Evolutionary conservation across 139 green algal species (phyloP), one percentile per base, ranked within the genome.

Genomic region (Chlamydomonas applanata): DNA sequence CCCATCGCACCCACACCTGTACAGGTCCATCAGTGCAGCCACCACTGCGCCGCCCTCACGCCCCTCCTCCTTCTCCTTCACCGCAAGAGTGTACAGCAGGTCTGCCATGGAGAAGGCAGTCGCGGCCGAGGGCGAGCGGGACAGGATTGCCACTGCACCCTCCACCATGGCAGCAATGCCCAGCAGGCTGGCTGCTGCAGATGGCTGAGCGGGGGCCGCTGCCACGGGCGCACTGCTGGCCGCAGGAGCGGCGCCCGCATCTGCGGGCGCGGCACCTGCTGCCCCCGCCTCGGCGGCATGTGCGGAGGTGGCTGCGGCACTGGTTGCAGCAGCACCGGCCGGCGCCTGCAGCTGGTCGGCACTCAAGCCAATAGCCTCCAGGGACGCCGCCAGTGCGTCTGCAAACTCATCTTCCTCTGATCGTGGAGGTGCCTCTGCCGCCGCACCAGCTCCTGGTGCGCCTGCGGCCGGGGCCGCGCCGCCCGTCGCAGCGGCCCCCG

Each of bases 61-160:
- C 44, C 86, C 88, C 22, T 84, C 78, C 16, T 95, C 82, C 44
- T 78, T 80, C 20, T 95, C 82, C 49, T 75, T 80, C 3, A 66
- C 54, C 20, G 89, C 86, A 35, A 92, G 78, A 1, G 80, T 87
- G 36, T 73, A 63, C 46, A 93, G 73, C 77, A 93, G 75, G 52
- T 91, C 82, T 24, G 75, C 72, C 22, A 94, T 56, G 36, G 69
- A 61, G 64, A 84, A 85, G 19, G 75, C 81, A 4, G 64, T 35
- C 36, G 64, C 9, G 36, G 52, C 69, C 14, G 66, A 35, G 46
- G 87, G 83, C 5, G 74, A 81, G 25, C 56, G 67, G 4, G 76
- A 67, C 57, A 94, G 34, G 4, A 93, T 72, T 0, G 76, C 63
- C 5, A 94, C 63, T 0, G 88, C 86, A 9, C 88, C 82, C 36